Evolutionary conservation across 1,139 yeast genomes (phyloP), one percentile per base, ranked within the genome.

Genomic region (Candida labiduridarum): DNA sequence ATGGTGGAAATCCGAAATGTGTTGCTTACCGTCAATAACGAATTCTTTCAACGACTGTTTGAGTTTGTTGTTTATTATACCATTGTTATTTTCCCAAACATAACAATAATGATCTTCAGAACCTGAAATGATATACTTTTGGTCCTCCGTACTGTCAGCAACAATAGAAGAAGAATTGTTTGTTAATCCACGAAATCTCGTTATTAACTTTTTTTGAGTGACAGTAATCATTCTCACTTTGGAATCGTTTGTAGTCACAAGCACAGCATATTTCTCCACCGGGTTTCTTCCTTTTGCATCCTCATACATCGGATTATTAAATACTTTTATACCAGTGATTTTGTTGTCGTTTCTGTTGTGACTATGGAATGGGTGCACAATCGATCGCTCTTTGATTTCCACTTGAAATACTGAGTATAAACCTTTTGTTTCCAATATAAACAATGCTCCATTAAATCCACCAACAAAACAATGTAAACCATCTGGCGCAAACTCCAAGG

Each of bases 171-270:
- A 82, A 40, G 84, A 80, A 50, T 79, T 80, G 62, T 89, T 89
- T 31, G 82, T 79, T 49, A 82, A 78, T 0, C 98, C 98, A 60
- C 83, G 87, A 65, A 86, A 85, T 47, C 87, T 78, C 38, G 85
- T 83, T 35, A 87, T 84, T 55, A 91, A 65, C 39, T 78, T 76
- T 53, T 78, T 79, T 51, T 78, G 79, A n/a, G 73, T 67, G 45
- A 84, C 65, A 58, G 85, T 83, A 50, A 87, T 80, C 27, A 90
- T 67, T 46, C 97, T 71, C 19, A 92, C 71, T 48, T 85, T 80
- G 1, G 96, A 89, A 66, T 91, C 97, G 64, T 89, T 90, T 2
- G 96, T 84, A 1, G 96, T 80, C 4, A 85, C 73, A 33, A 86
- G 59, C 10, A 82, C 62, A 7, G 70, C 62, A 76, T 78, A 76